A percentile compares a stretch with the other conserved stretches of the same genome.
phyloP scores from a whole-genome alignment of 768 basidiomycete species.

The Tricholoma hemisulphureum region DNA sequence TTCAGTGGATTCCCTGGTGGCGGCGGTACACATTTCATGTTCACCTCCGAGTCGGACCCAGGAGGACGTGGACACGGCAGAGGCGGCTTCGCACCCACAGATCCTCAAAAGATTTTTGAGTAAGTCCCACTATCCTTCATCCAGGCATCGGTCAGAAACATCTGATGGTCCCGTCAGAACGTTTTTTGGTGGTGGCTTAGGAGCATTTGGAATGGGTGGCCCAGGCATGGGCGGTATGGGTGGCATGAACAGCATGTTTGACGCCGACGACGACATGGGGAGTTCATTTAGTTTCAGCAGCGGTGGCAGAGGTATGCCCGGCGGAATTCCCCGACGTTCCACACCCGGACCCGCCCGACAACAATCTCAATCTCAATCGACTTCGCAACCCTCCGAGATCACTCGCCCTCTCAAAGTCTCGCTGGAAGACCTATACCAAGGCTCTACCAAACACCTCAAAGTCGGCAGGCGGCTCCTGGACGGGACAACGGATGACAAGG shows the following conservation, averaged over 20 bases:
- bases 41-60: slow-evolving; percentile 53
- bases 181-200: slow-evolving; percentile 44
- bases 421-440: slow-evolving; percentile 82
- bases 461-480: slow-evolving; percentile 72
- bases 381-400: slow-evolving; percentile 52
- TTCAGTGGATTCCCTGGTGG: slow-evolving; percentile 40
- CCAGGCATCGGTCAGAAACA: neutral
- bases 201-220: slow-evolving; percentile 31
- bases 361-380: slow-evolving; percentile 26
- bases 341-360: slow-evolving; percentile 7
- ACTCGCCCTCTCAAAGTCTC: slow-evolving; percentile 81
- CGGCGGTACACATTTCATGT: slow-evolving; percentile 54
- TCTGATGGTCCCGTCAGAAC: slow-evolving; percentile 39
- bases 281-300: slow-evolving; percentile 35
- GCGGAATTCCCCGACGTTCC: slow-evolving; percentile 54
- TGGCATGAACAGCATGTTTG: slow-evolving; percentile 37
- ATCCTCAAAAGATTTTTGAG: slow-evolving; percentile 90
- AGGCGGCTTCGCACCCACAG: slow-evolving; percentile 68
- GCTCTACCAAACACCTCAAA: slow-evolving; percentile 85
- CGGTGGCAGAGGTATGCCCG: slow-evolving; percentile 22
- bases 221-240: slow-evolving; percentile 36
- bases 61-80: slow-evolving; percentile 40
- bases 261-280: slow-evolving; percentile 51
- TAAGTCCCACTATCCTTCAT: slow-evolving; percentile 37
- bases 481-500: slow-evolving; percentile 80